Percentiles rank a stretch among this genome's conserved stretches.
Conservation (phyloP, 352 stramenopile genomes). For the Phytopythium oedochilum region DNA sequence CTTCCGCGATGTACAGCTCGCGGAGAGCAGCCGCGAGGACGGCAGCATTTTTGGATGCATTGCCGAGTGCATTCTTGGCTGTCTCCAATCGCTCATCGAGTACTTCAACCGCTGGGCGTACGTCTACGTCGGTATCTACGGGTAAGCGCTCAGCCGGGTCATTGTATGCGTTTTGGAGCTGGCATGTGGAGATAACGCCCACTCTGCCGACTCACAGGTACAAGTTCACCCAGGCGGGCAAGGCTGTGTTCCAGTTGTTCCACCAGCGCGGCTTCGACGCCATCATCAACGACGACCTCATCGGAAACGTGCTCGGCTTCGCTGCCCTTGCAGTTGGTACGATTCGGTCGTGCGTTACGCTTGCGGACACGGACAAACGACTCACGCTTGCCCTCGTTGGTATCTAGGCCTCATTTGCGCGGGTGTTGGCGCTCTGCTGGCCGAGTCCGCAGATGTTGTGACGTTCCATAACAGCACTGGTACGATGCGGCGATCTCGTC, state of each 20-base stretch:
- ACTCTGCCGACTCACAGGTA: slow-evolving; percentile 52
- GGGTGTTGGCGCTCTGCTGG: slow-evolving; percentile 45
- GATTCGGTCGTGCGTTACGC: slow-evolving; percentile 1
- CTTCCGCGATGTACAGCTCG: slow-evolving; percentile 46
- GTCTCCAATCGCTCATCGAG: slow-evolving; percentile 83
- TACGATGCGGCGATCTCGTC: slow-evolving; percentile 10
- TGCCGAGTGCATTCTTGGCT: slow-evolving; percentile 79
- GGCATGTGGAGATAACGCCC: too few relatives aligned
- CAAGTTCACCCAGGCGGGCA: slow-evolving; percentile 91
- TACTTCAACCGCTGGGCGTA: slow-evolving; percentile 95
- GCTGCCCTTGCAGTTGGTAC: slow-evolving; percentile 83
- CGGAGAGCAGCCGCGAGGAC: slow-evolving; percentile 65
- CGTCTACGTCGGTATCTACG: slow-evolving; percentile 92
- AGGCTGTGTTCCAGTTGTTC: slow-evolving; percentile 93
- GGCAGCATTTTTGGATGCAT: slow-evolving; percentile 70
- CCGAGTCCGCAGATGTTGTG: slow-evolving; percentile 42
- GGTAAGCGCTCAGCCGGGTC: slow-evolving; percentile 8
- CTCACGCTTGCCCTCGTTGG: background rate
- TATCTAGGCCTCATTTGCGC: slow-evolving; percentile 65
- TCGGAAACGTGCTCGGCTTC: slow-evolving; percentile 90
- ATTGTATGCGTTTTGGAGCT: too few relatives aligned
- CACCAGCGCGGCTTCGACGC: slow-evolving; percentile 90
- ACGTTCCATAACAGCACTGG: slow-evolving; percentile 64
- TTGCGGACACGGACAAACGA: too few relatives aligned
- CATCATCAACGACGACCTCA: slow-evolving; percentile 96